Conservation (phyloP, 345 rosid species). For the Moringa oleifera region DNA sequence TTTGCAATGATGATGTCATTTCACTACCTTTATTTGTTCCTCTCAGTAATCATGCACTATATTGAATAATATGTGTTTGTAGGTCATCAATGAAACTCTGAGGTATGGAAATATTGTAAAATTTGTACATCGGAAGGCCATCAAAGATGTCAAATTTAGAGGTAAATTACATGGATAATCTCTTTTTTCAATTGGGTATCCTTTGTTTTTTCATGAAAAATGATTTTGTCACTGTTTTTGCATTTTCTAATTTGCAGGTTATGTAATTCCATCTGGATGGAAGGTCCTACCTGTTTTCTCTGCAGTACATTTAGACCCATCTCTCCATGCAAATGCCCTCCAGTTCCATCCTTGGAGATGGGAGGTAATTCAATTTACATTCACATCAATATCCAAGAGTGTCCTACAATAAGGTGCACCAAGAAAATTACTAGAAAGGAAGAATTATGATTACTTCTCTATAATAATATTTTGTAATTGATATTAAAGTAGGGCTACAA, state of each 20-base stretch:
- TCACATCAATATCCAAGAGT: neutral
- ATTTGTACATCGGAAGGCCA: conserved; percentile 59
- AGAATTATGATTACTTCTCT: too few species aligned
- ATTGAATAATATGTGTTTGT: conserved; percentile 1
- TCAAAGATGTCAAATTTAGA: conserved; percentile 48
- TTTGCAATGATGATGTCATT: too few species aligned
- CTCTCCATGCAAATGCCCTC: conserved; percentile 35
- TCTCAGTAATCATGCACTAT: too few species aligned
- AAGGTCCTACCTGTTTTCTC: conserved; percentile 55
- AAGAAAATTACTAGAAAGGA: too few species aligned
- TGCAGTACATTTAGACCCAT: conserved; percentile 47
- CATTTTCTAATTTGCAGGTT: conserved; percentile 27
- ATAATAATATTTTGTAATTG: neutral
- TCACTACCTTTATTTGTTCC: too few species aligned
- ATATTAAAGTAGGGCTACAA: conserved; percentile 14
- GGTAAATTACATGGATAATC: too few species aligned
- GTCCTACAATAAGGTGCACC: conserved; percentile 10
- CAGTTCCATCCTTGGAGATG: conserved; percentile 60
- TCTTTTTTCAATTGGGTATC: too few species aligned
- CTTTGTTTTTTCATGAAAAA: too few species aligned
- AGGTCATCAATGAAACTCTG: conserved; percentile 57
- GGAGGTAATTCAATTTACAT: conserved; percentile 32
- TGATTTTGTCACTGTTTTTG: neutral
- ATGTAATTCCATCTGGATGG: conserved; percentile 52
- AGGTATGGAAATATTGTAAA: conserved; percentile 51